Evolutionary conservation across 495 filamentous ascomycete species (phyloP).

Genomic region (Stereocaulon alpinum): DNA sequence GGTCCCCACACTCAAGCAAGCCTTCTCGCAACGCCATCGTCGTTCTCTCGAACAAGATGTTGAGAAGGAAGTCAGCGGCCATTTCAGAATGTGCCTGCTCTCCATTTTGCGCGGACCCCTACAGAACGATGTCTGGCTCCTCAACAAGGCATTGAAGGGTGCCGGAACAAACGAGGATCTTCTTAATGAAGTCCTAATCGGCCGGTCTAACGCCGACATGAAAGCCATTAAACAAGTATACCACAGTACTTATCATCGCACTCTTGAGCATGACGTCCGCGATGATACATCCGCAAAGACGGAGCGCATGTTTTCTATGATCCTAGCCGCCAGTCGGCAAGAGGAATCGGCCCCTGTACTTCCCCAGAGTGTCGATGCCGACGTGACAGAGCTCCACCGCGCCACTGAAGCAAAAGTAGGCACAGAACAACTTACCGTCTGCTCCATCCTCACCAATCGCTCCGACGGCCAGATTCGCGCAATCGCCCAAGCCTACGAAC

Average conservation of each 20-base stretch:
- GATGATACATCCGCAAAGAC: conserved; percentile 80
- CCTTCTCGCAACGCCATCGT: conserved; percentile 49
- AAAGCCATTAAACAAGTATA: conserved; percentile 71
- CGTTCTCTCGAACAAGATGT: conserved; percentile 65
- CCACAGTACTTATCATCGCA: conserved; percentile 46
- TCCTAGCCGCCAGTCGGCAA: conserved; percentile 56
- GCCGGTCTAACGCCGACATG: conserved; percentile 75
- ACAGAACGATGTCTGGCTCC: conserved; percentile 52
- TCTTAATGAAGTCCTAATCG: conserved; percentile 76
- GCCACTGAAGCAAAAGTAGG: conserved; percentile 60
- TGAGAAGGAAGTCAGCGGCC: conserved; percentile 60
- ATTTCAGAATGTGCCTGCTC: conserved; percentile 60
- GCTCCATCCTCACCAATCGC: conserved; percentile 58
- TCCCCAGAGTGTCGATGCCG: conserved; percentile 57
- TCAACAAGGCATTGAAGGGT: conserved; percentile 60
- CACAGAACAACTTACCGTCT: conserved; percentile 68
- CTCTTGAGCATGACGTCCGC: conserved; percentile 58
- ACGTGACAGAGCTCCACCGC: conserved; percentile 60
- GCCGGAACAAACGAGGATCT: conserved; percentile 76
- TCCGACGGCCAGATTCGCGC: conserved; percentile 75
- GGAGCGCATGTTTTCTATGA: conserved; percentile 64
- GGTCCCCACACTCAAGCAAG: conserved; percentile 53
- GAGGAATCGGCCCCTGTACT: conserved; percentile 67
- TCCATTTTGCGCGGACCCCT: conserved; percentile 69
- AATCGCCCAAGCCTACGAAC: conserved; percentile 58